Conservation (phyloP, 2,329 filamentous ascomycete species). For the Cryphonectria radicalis region DNA sequence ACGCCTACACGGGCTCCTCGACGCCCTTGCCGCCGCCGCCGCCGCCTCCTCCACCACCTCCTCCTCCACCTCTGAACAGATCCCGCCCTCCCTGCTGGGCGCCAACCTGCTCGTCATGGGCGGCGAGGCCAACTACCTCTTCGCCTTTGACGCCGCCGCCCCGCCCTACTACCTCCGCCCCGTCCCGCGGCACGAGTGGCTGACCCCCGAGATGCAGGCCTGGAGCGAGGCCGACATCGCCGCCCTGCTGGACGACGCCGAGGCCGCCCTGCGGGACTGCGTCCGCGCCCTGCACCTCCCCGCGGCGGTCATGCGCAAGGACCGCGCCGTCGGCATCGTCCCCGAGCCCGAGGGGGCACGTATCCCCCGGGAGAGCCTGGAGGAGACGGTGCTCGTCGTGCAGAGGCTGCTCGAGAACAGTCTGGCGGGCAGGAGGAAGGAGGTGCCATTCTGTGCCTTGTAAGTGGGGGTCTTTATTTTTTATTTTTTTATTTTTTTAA, state of each 20-base stretch:
- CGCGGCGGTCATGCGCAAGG: constrained; percentile 82
- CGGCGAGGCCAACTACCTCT: constrained; percentile 94
- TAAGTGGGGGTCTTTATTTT: constrained; percentile 8
- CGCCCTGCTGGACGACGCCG: constrained; percentile 84
- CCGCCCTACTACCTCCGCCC: constrained; percentile 70
- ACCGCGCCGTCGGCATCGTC: constrained; percentile 80
- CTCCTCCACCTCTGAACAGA: constrained; percentile 37
- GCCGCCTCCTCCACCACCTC: too few species aligned
- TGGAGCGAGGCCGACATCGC: constrained; percentile 80
- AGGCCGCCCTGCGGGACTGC: constrained; percentile 81
- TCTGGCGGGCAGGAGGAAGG: constrained; percentile 58
- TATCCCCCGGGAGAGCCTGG: constrained; percentile 85
- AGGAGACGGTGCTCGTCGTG: constrained; percentile 93
- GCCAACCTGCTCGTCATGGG: constrained; percentile 89
- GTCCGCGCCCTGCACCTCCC: constrained; percentile 78
- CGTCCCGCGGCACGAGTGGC: constrained; percentile 70
- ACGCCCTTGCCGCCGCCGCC: constrained; percentile 68
- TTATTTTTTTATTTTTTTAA: too few species aligned
- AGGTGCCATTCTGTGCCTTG: constrained; percentile 92
- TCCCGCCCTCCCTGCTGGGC: constrained; percentile 67
- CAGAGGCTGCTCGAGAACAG: constrained; percentile 91
- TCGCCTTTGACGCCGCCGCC: constrained; percentile 67
- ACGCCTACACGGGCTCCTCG: constrained; percentile 83
- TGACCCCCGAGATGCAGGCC: constrained; percentile 75
- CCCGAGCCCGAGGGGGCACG: constrained; percentile 65